phyloP scores from a whole-genome alignment of 768 basidiomycete genomes.

The Hortiboletus campestris region DNA sequence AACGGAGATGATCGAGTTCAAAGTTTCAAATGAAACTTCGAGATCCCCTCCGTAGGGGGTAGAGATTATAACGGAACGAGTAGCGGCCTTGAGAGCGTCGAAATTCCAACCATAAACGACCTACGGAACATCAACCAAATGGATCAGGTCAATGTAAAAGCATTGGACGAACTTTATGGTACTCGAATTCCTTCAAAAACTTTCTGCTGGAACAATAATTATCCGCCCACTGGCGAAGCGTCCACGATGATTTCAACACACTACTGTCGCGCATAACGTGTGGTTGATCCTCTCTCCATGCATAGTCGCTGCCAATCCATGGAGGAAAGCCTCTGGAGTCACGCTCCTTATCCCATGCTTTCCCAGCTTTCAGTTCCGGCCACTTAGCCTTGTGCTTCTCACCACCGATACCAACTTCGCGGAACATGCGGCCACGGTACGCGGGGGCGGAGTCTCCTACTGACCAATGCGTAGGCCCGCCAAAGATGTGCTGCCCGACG shows the following conservation, averaged over 20 bases:
- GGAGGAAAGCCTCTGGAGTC: slow-evolving; percentile 50
- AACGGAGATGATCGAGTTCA: slow-evolving; percentile 53
- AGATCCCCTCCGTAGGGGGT: slow-evolving; percentile 38
- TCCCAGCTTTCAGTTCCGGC: slow-evolving; percentile 42
- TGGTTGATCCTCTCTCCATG: slow-evolving; percentile 34
- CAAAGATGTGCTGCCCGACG: slow-evolving; percentile 41
- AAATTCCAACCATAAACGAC: slow-evolving; percentile 62
- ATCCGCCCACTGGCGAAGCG: slow-evolving; percentile 77
- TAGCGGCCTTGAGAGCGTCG: slow-evolving; percentile 38
- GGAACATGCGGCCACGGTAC: slow-evolving; percentile 61
- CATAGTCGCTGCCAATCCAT: slow-evolving; percentile 39
- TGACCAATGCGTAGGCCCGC: slow-evolving; percentile 53
- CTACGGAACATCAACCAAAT: slow-evolving; percentile 34
- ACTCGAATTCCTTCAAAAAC: slow-evolving; percentile 74
- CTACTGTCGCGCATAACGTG: slow-evolving; percentile 20
- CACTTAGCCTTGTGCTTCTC: slow-evolving; percentile 40
- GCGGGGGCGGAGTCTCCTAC: slow-evolving; percentile 61
- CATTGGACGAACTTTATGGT: slow-evolving; percentile 52
- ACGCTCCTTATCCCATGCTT: slow-evolving; percentile 46
- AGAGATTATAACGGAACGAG: slow-evolving; percentile 37
- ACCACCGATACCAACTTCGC: slow-evolving; percentile 47
- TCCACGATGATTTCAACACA: slow-evolving; percentile 53
- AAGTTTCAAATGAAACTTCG: slow-evolving; percentile 48
- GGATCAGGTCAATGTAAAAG: background rate
- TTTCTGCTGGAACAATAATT: slow-evolving; percentile 74